Evolutionary conservation across 768 basidiomycete genomes (phyloP), one percentile per base, ranked within the genome.

Genomic region (Auriscalpium microsporum): DNA sequence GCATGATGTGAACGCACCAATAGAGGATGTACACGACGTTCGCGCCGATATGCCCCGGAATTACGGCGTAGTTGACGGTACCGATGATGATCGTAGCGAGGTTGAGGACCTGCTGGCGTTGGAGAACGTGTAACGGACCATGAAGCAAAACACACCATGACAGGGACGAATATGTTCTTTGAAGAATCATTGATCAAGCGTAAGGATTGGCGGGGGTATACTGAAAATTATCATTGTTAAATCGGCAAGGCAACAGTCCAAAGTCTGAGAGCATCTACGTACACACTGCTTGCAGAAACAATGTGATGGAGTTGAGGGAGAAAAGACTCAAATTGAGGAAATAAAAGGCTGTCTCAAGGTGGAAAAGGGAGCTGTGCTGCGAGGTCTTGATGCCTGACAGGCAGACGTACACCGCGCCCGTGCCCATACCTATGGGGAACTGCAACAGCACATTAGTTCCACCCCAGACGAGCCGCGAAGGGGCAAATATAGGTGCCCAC

Each of bases 401-500:
- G 10, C 74, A 72, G 17, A 77, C 72, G 62, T 77, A 76, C 51
- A 78, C 77, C 7, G 76, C 75, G 48, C 75, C 73, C 8, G 75
- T 77, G 42, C 76, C 76, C 74, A 77, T 76, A 36, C 76, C 75
- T 45, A 78, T 71, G 0, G 76, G 75, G 60, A 77, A 78, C 76
- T 77, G 51, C 2, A 17, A 48, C 58, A 66, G 45, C 69, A 65
- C 49, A 67, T 63, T 61, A 68, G 65, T 67, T 28, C 28, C 28
- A 28, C 28, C 28, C 28, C 65, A 69, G 42, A 21, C 28, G 33
- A 17, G 35, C 10, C 10, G 17, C 33, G 40, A 36, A 38, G n/a
- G 23, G 45, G 13, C 40, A 42, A 17, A 13, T 4, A 42, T 1
- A 17, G 19, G 40, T 13, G 69, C 75, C 37, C 61, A 78, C 76